A percentile compares a stretch with the other conserved stretches of the same genome.
Evolutionary conservation across 2,329 filamentous ascomycete genomes (phyloP).

Genomic region (Calonectria hongkongensis): DNA sequence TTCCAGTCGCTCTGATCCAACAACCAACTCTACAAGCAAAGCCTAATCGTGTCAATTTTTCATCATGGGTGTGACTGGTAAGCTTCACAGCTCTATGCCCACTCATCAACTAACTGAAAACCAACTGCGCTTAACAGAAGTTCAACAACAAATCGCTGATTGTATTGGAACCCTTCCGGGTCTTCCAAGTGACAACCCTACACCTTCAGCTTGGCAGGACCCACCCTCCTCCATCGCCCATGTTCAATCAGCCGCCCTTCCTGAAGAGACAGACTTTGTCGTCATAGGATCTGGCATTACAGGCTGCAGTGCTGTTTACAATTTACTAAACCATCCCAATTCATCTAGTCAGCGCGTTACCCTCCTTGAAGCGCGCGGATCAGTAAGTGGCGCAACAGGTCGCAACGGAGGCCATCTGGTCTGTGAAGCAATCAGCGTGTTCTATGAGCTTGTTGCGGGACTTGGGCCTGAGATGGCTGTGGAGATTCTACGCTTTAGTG

Average conservation of each 20-base stretch:
- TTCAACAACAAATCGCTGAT: neutral
- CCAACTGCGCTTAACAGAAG: neutral
- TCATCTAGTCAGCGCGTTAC: conserved; percentile 34
- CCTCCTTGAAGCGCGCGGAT: conserved; percentile 52
- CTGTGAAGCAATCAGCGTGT: conserved; percentile 60
- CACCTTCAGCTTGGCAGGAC: conserved; percentile 35
- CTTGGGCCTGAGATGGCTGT: conserved; percentile 61
- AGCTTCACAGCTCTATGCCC: neutral
- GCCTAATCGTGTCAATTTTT: neutral
- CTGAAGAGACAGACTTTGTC: conserved; percentile 47
- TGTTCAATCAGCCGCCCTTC: conserved; percentile 47
- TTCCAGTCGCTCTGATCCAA: too few species aligned
- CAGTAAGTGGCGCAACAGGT: conserved; percentile 54
- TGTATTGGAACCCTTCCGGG: neutral
- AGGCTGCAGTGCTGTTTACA: conserved; percentile 51
- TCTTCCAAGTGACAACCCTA: conserved; percentile 40
- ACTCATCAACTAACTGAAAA: too few species aligned
- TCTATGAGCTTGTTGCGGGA: conserved; percentile 54
- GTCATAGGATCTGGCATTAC: conserved; percentile 56
- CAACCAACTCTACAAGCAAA: neutral
- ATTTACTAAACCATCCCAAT: conserved; percentile 44
- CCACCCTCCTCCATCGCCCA: conserved; percentile 34
- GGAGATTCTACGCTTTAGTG: conserved; percentile 64
- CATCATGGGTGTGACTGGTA: neutral
- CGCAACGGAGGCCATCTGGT: conserved; percentile 55